phyloP scores from a whole-genome alignment of 2,329 filamentous ascomycete genomes.

The Amauroascus niger region DNA sequence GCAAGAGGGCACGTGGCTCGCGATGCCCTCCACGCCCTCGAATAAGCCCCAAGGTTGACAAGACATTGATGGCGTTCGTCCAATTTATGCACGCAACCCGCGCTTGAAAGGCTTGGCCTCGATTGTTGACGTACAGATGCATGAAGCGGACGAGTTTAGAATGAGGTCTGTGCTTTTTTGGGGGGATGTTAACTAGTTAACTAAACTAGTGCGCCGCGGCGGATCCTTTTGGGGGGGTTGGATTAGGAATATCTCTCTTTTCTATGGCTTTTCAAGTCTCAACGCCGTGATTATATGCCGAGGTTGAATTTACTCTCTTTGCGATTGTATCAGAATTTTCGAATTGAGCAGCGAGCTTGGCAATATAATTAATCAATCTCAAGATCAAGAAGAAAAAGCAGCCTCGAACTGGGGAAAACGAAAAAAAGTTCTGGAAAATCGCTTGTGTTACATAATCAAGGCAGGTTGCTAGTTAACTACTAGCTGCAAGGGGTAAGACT shows the following conservation, averaged over 20 bases:
- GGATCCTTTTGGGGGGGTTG: neutral
- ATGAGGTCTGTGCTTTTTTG: neutral
- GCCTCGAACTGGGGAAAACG: too few relatives aligned
- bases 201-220: too few relatives aligned
- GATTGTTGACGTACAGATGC: slow-evolving; percentile 1
- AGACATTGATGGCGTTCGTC: neutral
- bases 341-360: too few relatives aligned
- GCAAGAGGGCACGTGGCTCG: slow-evolving; percentile 7
- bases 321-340: neutral
- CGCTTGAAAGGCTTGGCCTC: slow-evolving; percentile 4
- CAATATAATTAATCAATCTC: too few relatives aligned
- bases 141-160: slow-evolving; percentile 2
- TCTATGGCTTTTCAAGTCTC: too few relatives aligned
- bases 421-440: neutral
- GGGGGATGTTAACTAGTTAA: too few relatives aligned
- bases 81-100: slow-evolving; percentile 6
- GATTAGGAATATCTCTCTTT: too few relatives aligned
- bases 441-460: slow-evolving; percentile 5
- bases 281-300: too few relatives aligned
- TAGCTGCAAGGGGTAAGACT: slow-evolving; percentile 11
- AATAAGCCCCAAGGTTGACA: neutral
- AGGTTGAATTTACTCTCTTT: neutral
- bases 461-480: neutral
- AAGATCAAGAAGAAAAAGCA: too few relatives aligned
- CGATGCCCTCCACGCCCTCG: neutral